These are phyloP conservation scores for Chrysanthemum seticuspe DNA, from an alignment of 129 eudicot species.

Conservation along the genomic window DNA sequence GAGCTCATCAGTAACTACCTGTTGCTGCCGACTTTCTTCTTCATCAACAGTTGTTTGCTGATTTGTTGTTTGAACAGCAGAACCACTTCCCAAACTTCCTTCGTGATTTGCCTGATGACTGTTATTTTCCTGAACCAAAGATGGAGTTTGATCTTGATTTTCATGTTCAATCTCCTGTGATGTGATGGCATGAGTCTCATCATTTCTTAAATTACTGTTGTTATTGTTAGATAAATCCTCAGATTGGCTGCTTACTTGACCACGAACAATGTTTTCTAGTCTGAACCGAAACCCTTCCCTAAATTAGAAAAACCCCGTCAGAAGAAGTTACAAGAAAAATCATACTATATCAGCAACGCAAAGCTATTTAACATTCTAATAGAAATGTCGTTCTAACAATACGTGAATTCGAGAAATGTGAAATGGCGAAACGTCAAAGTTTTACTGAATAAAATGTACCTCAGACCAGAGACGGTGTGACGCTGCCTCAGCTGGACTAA, in stretches of 20 bases:
- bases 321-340: background rate
- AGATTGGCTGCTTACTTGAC: slow-evolving; percentile 81
- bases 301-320: slow-evolving; percentile 18
- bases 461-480: slow-evolving; percentile 90
- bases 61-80: slow-evolving; percentile 40
- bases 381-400: background rate
- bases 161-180: slow-evolving; percentile 55
- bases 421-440: background rate
- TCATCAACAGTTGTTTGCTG: slow-evolving; percentile 38
- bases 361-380: background rate
- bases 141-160: slow-evolving; percentile 38
- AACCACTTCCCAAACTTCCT: slow-evolving; percentile 33
- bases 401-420: too few species aligned
- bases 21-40: slow-evolving; percentile 51
- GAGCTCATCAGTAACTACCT: slow-evolving; percentile 40
- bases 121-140: slow-evolving; percentile 41
- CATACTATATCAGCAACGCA: background rate
- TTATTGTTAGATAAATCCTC: slow-evolving; percentile 53
- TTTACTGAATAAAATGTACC: slow-evolving; percentile 42
- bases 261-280: slow-evolving; percentile 80
- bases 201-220: slow-evolving; percentile 50
- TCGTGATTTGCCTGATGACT: slow-evolving; percentile 36
- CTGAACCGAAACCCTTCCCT: slow-evolving; percentile 94
- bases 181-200: slow-evolving; percentile 48
- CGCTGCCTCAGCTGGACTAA: slow-evolving; percentile 87